phyloP scores from a whole-genome alignment of 495 filamentous ascomycete species.

The Talaromyces trachyspermus region DNA sequence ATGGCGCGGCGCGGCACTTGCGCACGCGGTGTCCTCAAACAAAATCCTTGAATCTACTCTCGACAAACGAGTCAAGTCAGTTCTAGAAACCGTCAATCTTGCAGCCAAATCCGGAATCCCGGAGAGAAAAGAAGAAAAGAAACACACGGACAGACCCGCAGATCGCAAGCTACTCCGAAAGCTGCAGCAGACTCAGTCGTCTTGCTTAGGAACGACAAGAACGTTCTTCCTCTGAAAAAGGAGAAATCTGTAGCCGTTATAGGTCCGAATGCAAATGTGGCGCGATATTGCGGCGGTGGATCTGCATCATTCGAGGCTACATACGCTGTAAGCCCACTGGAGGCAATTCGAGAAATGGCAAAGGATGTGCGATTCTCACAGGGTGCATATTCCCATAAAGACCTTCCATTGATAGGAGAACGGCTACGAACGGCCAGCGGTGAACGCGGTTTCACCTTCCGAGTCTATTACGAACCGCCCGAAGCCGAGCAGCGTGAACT shows the following conservation, averaged over 20 bases:
- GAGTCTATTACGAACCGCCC: slow-evolving; percentile 50
- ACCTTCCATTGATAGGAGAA: slow-evolving; percentile 47
- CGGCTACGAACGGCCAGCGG: slow-evolving; percentile 41
- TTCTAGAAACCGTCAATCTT: slow-evolving; percentile 45
- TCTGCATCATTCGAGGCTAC: slow-evolving; percentile 70
- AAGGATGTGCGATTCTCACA: slow-evolving; percentile 33
- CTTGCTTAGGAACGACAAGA: slow-evolving; percentile 65
- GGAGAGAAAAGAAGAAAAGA: slow-evolving; percentile 43
- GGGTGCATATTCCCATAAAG: slow-evolving; percentile 54
- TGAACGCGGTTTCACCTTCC: slow-evolving; percentile 48
- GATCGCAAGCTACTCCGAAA: slow-evolving; percentile 53
- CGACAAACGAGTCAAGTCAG: slow-evolving; percentile 47
- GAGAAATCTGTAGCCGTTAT: slow-evolving; percentile 61
- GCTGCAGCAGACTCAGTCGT: slow-evolving; percentile 56
- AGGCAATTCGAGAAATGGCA: slow-evolving; percentile 46
- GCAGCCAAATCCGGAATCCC: slow-evolving; percentile 36
- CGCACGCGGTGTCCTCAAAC: slow-evolving; percentile 5
- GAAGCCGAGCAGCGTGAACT: slow-evolving; percentile 32
- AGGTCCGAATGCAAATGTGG: slow-evolving; percentile 64
- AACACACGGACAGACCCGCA: slow-evolving; percentile 50
- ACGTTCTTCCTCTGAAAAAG: slow-evolving; percentile 51
- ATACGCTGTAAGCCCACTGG: slow-evolving; percentile 58
- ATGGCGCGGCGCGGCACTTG: slow-evolving; percentile 39
- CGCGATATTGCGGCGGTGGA: slow-evolving; percentile 68
- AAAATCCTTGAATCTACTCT: slow-evolving; percentile 36